phyloP scores from a whole-genome alignment of 306 rosid species.

The Rubus idaeus region DNA sequence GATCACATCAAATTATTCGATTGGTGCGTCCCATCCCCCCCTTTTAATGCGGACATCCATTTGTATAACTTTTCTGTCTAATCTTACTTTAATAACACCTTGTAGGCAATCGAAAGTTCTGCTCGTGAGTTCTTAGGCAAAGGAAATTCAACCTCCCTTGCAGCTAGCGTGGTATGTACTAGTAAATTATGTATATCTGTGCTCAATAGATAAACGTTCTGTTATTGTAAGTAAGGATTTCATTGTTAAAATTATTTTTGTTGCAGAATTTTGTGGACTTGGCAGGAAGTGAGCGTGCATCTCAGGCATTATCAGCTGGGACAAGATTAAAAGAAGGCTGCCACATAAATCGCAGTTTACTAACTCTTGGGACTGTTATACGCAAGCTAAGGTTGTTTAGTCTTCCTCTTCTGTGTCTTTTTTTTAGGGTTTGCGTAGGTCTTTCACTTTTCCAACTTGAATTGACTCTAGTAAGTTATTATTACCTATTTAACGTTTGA shows the following conservation, averaged over 20 bases:
- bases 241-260: conserved; percentile 21
- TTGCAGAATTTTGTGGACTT: conserved; percentile 94
- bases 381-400: conserved; percentile 88
- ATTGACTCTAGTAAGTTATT: background rate
- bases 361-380: conserved; percentile 89
- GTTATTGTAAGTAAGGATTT: background rate
- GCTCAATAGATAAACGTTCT: conserved; percentile 10
- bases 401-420: conserved; percentile 22
- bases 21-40: conserved; percentile 49
- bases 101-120: conserved; percentile 96
- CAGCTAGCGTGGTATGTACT: conserved; percentile 85
- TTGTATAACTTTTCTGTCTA: conserved; percentile 9
- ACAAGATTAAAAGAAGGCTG: conserved; percentile 94
- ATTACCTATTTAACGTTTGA: too few relatives aligned
- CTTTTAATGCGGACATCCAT: conserved; percentile 5
- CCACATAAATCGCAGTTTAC: conserved; percentile 96
- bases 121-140: conserved; percentile 95
- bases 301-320: conserved; percentile 94
- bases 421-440: background rate
- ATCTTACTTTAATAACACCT: conserved; percentile 21
- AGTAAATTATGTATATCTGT: conserved; percentile 18
- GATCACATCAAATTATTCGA: conserved; percentile 97
- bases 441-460: conserved; percentile 7
- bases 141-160: conserved; percentile 81
- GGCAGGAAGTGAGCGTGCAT: conserved; percentile 99